Conservation (phyloP, 108 stramenopile genomes). For the Skeletonema tropicum region DNA sequence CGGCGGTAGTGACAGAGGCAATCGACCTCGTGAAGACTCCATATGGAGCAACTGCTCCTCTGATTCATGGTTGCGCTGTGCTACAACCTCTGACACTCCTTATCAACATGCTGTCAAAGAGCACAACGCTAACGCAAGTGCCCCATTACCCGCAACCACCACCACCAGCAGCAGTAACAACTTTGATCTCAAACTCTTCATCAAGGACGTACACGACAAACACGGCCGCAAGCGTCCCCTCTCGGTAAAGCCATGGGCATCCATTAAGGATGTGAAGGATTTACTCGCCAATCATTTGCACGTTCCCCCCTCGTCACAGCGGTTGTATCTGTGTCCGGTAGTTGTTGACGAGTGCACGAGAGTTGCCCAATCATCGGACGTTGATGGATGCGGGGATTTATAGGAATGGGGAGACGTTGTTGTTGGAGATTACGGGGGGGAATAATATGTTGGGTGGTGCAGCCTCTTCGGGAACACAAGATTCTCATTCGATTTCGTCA, state of each 20-base stretch:
- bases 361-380: slow-evolving; percentile 83
- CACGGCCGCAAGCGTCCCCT: slow-evolving; percentile 74
- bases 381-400: slow-evolving; percentile 89
- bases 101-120: not conserved
- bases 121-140: not conserved
- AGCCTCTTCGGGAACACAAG: not conserved
- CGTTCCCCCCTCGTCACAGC: slow-evolving; percentile 69
- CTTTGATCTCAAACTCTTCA: slow-evolving; percentile 78
- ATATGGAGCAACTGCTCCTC: not conserved
- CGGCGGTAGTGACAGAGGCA: not conserved
- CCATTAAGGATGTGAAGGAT: slow-evolving; percentile 87
- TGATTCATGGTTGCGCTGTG: slow-evolving; percentile 1
- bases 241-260: slow-evolving; percentile 80
- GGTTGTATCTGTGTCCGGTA: slow-evolving; percentile 75
- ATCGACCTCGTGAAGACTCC: slow-evolving; percentile 3
- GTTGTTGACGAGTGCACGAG: slow-evolving; percentile 61
- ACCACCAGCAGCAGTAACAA: not conserved
- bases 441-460: not conserved
- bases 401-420: slow-evolving; percentile 74
- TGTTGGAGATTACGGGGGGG: slow-evolving; percentile 61
- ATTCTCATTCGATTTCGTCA: slow-evolving; percentile 45
- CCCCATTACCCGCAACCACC: not conserved
- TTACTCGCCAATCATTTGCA: slow-evolving; percentile 63
- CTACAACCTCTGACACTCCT: not conserved
- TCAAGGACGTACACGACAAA: slow-evolving; percentile 75